These are phyloP conservation scores for Stropharia rugosoannulata DNA, from an alignment of 768 basidiomycete genomes.

Conservation along the genomic window DNA sequence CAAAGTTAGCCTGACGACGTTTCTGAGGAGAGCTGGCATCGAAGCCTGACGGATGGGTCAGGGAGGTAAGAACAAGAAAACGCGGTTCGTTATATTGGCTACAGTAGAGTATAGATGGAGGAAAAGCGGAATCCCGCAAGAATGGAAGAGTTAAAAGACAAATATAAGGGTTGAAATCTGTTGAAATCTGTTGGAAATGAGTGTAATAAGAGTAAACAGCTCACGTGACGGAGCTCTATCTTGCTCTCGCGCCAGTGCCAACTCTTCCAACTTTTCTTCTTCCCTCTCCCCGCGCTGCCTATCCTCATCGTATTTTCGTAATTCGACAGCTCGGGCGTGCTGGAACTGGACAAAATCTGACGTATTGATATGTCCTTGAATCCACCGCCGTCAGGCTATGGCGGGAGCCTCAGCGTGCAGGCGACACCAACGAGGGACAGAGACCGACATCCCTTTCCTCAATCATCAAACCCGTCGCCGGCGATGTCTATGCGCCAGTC, in stretches of 20 bases:
- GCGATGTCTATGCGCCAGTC: constrained; percentile 26
- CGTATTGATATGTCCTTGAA: neutral
- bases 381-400: constrained; percentile 11
- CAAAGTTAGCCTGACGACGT: constrained; percentile 6
- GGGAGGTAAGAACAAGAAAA: neutral
- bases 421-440: constrained; percentile 28
- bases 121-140: neutral
- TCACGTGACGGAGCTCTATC: neutral
- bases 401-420: constrained; percentile 13
- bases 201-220: no score
- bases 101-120: neutral
- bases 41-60: neutral
- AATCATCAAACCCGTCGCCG: constrained; percentile 32
- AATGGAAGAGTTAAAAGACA: neutral
- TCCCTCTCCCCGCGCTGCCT: neutral
- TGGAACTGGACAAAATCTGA: neutral
- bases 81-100: neutral
- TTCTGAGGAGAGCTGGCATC: constrained; percentile 5
- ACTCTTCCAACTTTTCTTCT: neutral
- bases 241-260: neutral
- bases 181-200: no score
- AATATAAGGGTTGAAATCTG: no score
- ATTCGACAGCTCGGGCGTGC: neutral
- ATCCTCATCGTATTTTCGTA: neutral
- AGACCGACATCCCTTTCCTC: constrained; percentile 36